Evolutionary conservation across 331 rosid species (phyloP).

Genomic region (Telfairia occidentalis): DNA sequence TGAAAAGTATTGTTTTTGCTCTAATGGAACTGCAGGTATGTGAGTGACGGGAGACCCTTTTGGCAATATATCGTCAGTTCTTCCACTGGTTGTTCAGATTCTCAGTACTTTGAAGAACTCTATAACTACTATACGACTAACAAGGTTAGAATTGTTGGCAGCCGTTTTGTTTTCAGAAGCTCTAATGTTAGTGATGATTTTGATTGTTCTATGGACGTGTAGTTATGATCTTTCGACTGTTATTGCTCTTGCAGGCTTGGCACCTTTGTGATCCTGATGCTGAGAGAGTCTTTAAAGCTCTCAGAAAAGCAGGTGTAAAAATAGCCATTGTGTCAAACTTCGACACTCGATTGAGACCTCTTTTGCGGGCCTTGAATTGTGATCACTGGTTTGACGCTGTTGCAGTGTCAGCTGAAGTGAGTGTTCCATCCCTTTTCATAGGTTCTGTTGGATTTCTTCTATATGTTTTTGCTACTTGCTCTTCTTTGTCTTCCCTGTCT

Average conservation of each 20-base stretch:
- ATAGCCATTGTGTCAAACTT: slow-evolving; percentile 81
- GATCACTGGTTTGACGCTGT: slow-evolving; percentile 95
- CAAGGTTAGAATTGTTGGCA: slow-evolving; percentile 41
- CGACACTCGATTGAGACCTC: slow-evolving; percentile 83
- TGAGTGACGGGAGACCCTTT: slow-evolving; percentile 86
- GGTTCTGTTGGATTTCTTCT: background rate
- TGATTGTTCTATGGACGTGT: background rate
- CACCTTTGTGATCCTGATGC: slow-evolving; percentile 88
- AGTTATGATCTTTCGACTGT: slow-evolving; percentile 4
- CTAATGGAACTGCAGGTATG: slow-evolving; percentile 51
- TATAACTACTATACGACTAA: slow-evolving; percentile 73
- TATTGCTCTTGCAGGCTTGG: slow-evolving; percentile 59
- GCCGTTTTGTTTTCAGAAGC: background rate
- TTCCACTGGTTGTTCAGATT: slow-evolving; percentile 89
- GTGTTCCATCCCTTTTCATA: background rate
- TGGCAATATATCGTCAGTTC: slow-evolving; percentile 90
- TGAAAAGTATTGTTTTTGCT: background rate
- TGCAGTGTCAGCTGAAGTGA: slow-evolving; percentile 94
- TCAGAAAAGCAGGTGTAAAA: slow-evolving; percentile 72
- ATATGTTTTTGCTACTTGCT: background rate
- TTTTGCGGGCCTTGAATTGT: slow-evolving; percentile 61
- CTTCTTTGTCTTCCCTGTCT: background rate
- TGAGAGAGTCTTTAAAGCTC: slow-evolving; percentile 53
- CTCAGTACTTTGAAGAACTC: slow-evolving; percentile 90
- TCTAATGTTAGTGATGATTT: background rate